Evolutionary conservation across 768 basidiomycete genomes (phyloP).

Genomic region (Flagelloscypha sp.): DNA sequence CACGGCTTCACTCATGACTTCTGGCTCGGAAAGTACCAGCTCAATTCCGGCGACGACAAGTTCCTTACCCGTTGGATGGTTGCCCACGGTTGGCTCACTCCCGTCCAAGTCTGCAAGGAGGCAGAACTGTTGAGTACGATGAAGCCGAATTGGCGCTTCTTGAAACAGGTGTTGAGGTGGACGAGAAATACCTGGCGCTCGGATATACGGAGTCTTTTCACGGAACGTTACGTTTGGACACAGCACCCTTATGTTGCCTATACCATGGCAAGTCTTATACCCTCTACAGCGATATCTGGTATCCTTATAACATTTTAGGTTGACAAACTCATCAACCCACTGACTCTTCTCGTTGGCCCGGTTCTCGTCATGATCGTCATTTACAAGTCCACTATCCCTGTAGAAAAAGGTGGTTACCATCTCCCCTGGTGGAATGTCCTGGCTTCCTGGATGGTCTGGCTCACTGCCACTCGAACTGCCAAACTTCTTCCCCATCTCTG

Average conservation of each 20-base stretch:
- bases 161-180: constrained; percentile 91
- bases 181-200: constrained; percentile 92
- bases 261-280: constrained; percentile 50
- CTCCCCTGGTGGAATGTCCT: constrained; percentile 44
- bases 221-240: constrained; percentile 82
- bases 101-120: constrained; percentile 50
- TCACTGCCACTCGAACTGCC: constrained; percentile 49
- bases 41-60: constrained; percentile 62
- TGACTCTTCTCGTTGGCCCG: constrained; percentile 55
- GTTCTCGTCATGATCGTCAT: constrained; percentile 41
- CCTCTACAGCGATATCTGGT: constrained; percentile 36
- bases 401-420: constrained; percentile 38
- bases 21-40: constrained; percentile 61
- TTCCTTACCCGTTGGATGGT: constrained; percentile 70
- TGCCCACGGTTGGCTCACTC: constrained; percentile 61
- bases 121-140: constrained; percentile 83
- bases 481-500: constrained; percentile 61
- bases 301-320: constrained; percentile 28
- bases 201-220: constrained; percentile 82
- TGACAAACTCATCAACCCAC: constrained; percentile 48
- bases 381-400: constrained; percentile 41
- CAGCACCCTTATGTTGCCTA: constrained; percentile 69
- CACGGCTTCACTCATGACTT: constrained; percentile 62
- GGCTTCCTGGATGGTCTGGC: constrained; percentile 31
- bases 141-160: constrained; percentile 95